These are phyloP conservation scores for Colletotrichum sp. DNA, from an alignment of 2,329 filamentous ascomycete genomes.

Conservation along the genomic window DNA sequence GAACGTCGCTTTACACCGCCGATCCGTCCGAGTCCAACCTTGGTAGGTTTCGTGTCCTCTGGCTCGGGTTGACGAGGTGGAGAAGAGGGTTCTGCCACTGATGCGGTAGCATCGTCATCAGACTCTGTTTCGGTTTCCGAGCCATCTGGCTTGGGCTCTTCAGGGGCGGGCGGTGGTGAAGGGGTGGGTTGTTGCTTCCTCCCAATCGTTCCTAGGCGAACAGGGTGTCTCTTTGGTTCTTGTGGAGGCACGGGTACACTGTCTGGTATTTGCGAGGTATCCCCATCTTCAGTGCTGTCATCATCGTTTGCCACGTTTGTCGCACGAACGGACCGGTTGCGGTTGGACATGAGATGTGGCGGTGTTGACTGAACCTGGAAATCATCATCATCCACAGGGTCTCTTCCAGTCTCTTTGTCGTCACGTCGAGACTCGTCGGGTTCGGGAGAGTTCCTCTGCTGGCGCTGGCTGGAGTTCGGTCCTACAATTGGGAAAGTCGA, in stretches of 20 bases:
- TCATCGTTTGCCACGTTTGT: constrained; percentile 27
- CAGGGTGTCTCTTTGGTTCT: constrained; percentile 20
- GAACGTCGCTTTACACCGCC: neutral
- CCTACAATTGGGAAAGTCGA: constrained; percentile 1
- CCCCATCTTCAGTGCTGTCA: constrained; percentile 37
- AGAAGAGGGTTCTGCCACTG: neutral
- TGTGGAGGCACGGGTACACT: constrained; percentile 23
- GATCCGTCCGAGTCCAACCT: neutral
- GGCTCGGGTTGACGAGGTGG: neutral
- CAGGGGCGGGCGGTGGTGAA: constrained; percentile 26
- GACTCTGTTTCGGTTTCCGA: constrained; percentile 51
- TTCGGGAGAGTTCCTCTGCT: constrained; percentile 5
- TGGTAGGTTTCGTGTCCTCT: neutral
- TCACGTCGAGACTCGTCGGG: constrained; percentile 6
- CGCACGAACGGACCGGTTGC: constrained; percentile 23
- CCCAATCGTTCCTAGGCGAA: constrained; percentile 41
- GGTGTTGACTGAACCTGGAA: constrained; percentile 58
- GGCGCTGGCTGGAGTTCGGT: neutral
- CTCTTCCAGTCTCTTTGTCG: neutral
- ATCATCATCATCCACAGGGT: constrained; percentile 41
- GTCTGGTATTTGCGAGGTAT: constrained; percentile 23
- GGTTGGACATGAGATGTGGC: constrained; percentile 35
- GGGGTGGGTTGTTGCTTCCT: constrained; percentile 31
- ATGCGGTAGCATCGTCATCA: constrained; percentile 30
- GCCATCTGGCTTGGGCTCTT: constrained; percentile 24